Conservation (phyloP, 2,329 filamentous ascomycete genomes). For the Clarireedia homoeocarpa region DNA sequence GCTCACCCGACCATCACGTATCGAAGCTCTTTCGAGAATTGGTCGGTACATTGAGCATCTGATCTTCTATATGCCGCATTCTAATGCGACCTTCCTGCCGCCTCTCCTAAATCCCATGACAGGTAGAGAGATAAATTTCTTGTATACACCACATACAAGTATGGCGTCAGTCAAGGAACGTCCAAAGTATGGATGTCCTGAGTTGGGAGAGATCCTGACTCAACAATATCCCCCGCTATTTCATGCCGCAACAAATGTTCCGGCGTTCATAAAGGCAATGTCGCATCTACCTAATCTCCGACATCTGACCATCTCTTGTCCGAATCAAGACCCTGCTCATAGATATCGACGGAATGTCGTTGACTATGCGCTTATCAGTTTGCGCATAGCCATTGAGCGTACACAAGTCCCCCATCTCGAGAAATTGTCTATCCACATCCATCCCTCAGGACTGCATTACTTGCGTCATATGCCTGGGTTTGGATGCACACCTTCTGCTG, state of each 20-base stretch:
- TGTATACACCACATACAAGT: slow-evolving; percentile 71
- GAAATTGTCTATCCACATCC: slow-evolving; percentile 67
- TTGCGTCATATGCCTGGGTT: slow-evolving; percentile 68
- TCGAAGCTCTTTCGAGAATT: slow-evolving; percentile 69
- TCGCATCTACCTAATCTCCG: slow-evolving; percentile 59
- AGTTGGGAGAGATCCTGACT: slow-evolving; percentile 73
- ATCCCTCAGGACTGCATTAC: slow-evolving; percentile 69
- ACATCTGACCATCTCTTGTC: slow-evolving; percentile 70
- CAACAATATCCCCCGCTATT: slow-evolving; percentile 85
- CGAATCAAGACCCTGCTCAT: slow-evolving; percentile 60
- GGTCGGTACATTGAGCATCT: slow-evolving; percentile 73
- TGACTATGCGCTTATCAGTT: slow-evolving; percentile 81
- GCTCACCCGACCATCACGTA: slow-evolving; percentile 65
- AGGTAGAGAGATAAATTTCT: slow-evolving; percentile 70
- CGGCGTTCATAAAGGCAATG: slow-evolving; percentile 73
- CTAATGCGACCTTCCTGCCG: slow-evolving; percentile 70
- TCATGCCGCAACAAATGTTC: slow-evolving; percentile 81
- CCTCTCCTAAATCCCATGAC: slow-evolving; percentile 74
- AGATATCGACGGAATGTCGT: slow-evolving; percentile 70
- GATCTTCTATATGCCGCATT: slow-evolving; percentile 70
- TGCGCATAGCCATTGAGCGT: slow-evolving; percentile 76
- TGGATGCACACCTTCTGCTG: slow-evolving; percentile 64
- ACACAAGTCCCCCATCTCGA: slow-evolving; percentile 57
- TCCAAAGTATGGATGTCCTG: slow-evolving; percentile 72
- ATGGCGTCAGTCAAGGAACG: slow-evolving; percentile 51